Percentiles rank a stretch among this genome's conserved stretches.
Evolutionary conservation across 2,329 filamentous ascomycete genomes (phyloP).

Genomic region (Calcarisporium arbuscula): DNA sequence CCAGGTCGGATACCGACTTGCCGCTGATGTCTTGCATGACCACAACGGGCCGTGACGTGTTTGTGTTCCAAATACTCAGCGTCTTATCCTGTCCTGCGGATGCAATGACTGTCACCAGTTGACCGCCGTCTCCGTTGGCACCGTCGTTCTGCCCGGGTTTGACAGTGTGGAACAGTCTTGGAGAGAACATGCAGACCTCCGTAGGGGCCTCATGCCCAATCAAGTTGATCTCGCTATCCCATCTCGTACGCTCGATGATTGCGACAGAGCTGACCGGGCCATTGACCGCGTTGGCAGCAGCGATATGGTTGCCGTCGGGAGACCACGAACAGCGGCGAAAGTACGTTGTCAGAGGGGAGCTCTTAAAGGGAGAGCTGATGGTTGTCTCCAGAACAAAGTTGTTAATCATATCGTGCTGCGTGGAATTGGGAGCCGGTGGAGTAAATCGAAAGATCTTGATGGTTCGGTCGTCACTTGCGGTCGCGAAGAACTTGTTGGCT

Average conservation of each 20-base stretch:
- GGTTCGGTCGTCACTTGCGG: slow-evolving; percentile 90
- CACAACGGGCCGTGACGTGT: slow-evolving; percentile 82
- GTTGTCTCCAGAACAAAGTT: slow-evolving; percentile 95
- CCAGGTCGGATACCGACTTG: slow-evolving; percentile 89
- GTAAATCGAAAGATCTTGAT: slow-evolving; percentile 97
- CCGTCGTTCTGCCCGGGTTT: slow-evolving; percentile 53
- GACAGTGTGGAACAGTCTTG: slow-evolving; percentile 73
- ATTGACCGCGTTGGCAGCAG: slow-evolving; percentile 93
- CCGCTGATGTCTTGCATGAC: slow-evolving; percentile 82
- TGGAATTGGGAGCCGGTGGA: slow-evolving; percentile 82
- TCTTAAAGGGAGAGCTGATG: slow-evolving; percentile 79
- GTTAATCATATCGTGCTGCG: slow-evolving; percentile 89
- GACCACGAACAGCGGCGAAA: slow-evolving; percentile 97
- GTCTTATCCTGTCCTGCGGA: slow-evolving; percentile 97
- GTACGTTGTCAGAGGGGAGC: slow-evolving; percentile 92
- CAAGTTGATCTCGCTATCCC: slow-evolving; percentile 95
- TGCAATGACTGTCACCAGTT: slow-evolving; percentile 84
- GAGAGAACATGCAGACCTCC: slow-evolving; percentile 96
- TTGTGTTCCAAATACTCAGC: slow-evolving; percentile 95
- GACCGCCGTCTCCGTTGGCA: slow-evolving; percentile 34
- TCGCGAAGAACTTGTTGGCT: slow-evolving; percentile 98
- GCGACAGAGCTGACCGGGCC: slow-evolving; percentile 95
- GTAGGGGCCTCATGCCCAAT: slow-evolving; percentile 96
- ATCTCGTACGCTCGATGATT: slow-evolving; percentile 84
- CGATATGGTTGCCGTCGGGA: slow-evolving; percentile 93